Base-by-base conservation (phyloP, 23 red algal species). In the Agarophyton chilense region DNA sequence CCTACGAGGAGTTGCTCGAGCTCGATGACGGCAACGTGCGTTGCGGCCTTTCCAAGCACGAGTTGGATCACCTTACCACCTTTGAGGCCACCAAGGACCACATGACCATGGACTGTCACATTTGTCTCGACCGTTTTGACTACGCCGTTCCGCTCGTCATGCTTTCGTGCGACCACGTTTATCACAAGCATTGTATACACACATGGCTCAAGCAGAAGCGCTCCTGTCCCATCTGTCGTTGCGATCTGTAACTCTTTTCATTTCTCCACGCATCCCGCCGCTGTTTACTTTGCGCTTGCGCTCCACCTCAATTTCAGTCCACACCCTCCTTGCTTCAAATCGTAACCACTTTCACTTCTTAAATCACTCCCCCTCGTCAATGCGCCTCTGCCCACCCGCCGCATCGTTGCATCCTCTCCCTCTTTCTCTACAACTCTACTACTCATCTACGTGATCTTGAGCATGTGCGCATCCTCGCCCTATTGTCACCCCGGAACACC, bases 111-210 rank as follows among this genome's bases (percentile, higher is more conserved):
- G 72, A 61, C 21, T 92, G 89, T 56, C 78, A 75, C 43, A 92
- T 92, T 56, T 92, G 89, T 84, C 36, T 92, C 47, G 89, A 92
- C 28, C 53, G 78, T 31, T 55, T 84, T 78, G 89, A 92, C 7
- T 83, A 61, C 76, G 89, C 63, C 36, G 89, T 47, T 25, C 19
- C 38, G 52, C 60, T 92, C 45, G 89, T 92, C n/a, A 49, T 72
- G 89, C 49, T 92, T 33, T 47, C 61, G 33, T 92, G 89, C 35
- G 65, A 63, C n/a, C 89, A 92, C 78, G 68, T 77, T 29, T 92
- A 84, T 54, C 89, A 92, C 79, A 84, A 83, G 79, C 47, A 75
- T 75, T 92, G 89, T 77, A 84, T 92, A 73, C 66, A 84, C 65
- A 83, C 63, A 76, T 92, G 89, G 89, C 78, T 92, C 78, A 77